Base-by-base conservation (phyloP, 495 filamentous ascomycete species). In the Cercophora samala region DNA sequence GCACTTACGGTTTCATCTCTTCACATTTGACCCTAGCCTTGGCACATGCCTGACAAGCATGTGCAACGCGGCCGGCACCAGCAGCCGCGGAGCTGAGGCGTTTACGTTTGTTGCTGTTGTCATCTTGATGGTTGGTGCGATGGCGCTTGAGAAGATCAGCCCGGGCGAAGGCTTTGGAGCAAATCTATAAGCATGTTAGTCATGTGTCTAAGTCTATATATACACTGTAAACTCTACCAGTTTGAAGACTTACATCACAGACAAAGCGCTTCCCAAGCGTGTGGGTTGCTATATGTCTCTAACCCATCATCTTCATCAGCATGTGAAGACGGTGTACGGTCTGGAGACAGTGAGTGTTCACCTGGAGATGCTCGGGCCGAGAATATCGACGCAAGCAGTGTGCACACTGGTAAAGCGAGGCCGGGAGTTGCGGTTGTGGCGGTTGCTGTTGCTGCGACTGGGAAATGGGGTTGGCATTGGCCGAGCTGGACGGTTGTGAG, bases 281-380 rank as follows among this genome's bases (percentile, higher is more conserved):
- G 68, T 87, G 85, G n/a, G 83, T 83, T 56, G 84, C 79, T 21
- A 87, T 83, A 72, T 87, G 85, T 55, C 85, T 79, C 69, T 84
- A 26, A 17, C 23, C 5, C n/a, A 23, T 23, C 53, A 56, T 21
- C 24, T 46, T 17, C 4, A 59, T 68, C 46, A 71, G 63, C 51
- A 19, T 56, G 19, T 19, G n/a, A 19, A 23, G 53, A 21, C 53
- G n/a, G 53, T 15, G 6, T 23, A 23, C 8, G 53, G 53, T 13
- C 53, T 23, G 53, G 53, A 56, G n/a, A 56, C n/a, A 18, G 22
- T 56, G n/a, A 19, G 22, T 29, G 19, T 19, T 13, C 67, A 71
- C 73, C 66, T 75, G 84, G 5, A 87, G 76, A 72, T 87, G 85
- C 66, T 87, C 85, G 1, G 84, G 82, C 24, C 85, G 82, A 18